phyloP scores from a whole-genome alignment of 345 rosid genomes.

The Lepidium sativum region DNA sequence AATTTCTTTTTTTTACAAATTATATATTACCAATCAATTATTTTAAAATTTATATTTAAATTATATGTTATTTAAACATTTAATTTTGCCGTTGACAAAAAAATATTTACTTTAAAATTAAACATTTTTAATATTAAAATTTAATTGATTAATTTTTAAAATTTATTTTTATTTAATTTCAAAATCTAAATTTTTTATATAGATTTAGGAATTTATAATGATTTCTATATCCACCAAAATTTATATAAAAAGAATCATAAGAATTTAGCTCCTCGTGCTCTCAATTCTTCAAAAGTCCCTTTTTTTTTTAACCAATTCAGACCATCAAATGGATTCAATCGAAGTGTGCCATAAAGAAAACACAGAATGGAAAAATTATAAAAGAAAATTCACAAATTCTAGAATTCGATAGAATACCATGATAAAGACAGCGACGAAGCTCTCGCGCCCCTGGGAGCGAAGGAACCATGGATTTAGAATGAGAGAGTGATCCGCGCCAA shows the following conservation, averaged over 20 bases:
- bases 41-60: no score
- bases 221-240: no score
- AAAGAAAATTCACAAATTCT: not conserved
- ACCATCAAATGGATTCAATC: not conserved
- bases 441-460: constrained; percentile 15
- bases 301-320: not conserved
- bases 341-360: not conserved
- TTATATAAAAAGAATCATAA: not conserved
- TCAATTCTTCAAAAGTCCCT: not conserved
- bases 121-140: no score
- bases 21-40: no score
- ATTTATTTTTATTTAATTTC: no score
- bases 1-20: no score
- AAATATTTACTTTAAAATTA: no score
- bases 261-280: not conserved
- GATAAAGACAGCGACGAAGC: constrained; percentile 21
- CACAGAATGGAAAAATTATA: not conserved
- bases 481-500: constrained; percentile 25
- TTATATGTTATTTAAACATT: no score
- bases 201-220: no score
- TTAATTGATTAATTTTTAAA: no score
- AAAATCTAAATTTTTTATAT: no score
- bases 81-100: no score
- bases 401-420: constrained; percentile 12
- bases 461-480: constrained; percentile 29